Evolutionary conservation across 352 stramenopile species (phyloP).

Genomic region (Phytophthora sojae): DNA sequence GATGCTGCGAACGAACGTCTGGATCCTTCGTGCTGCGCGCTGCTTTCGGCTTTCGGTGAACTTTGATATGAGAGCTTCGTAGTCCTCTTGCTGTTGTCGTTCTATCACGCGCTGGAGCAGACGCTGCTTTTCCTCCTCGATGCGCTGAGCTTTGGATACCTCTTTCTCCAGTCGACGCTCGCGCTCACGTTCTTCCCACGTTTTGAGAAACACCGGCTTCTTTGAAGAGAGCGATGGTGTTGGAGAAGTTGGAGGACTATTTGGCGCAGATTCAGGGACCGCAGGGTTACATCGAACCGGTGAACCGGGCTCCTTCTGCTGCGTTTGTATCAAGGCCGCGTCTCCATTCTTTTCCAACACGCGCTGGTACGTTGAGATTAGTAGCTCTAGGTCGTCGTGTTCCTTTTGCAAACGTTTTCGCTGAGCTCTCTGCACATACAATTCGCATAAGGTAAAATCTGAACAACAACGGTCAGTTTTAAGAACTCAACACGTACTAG

Average conservation of each 20-base stretch:
- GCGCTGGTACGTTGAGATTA: constrained; percentile 63
- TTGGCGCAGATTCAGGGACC: neutral
- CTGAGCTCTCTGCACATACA: constrained; percentile 40
- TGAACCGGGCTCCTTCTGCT: constrained; percentile 11
- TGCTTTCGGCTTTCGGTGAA: constrained; percentile 30
- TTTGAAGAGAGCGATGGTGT: constrained; percentile 40
- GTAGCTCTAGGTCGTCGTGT: constrained; percentile 54
- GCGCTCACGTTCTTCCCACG: constrained; percentile 77
- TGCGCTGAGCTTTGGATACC: constrained; percentile 57
- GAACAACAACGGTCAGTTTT: neutral
- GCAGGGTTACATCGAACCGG: neutral
- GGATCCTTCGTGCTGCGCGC: constrained; percentile 34
- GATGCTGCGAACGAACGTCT: constrained; percentile 33
- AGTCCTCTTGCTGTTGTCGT: constrained; percentile 34
- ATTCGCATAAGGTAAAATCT: neutral
- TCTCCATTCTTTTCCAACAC: constrained; percentile 45
- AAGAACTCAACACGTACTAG: constrained; percentile 27
- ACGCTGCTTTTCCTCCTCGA: constrained; percentile 69
- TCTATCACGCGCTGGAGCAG: constrained; percentile 50
- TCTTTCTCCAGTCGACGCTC: constrained; percentile 69
- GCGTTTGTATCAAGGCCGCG: neutral
- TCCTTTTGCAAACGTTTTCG: constrained; percentile 60
- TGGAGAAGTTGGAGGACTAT: constrained; percentile 20
- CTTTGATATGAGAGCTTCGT: constrained; percentile 20
- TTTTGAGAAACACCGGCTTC: constrained; percentile 71